A percentile compares a stretch with the other conserved stretches of the same genome.
Evolutionary conservation across 441 rosid genomes (phyloP).

Genomic region (Syzygium syzygioides): DNA sequence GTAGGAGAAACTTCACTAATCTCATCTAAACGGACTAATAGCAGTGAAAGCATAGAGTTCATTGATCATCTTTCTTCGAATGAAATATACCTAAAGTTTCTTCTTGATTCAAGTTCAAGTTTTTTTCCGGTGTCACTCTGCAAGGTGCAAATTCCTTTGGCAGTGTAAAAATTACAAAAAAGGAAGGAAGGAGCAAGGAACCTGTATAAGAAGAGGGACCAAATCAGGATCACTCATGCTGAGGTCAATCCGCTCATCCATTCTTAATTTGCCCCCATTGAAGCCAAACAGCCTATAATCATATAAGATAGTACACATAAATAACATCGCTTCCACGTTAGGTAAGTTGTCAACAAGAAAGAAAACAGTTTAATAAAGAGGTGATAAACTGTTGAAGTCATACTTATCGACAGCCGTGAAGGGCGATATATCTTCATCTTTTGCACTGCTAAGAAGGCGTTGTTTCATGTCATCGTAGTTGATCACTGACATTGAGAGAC

Average conservation of each 20-base stretch:
- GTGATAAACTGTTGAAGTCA: constrained; percentile 13
- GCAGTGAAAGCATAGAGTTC: not conserved
- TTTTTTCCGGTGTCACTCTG: not conserved
- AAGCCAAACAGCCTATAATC: constrained; percentile 71
- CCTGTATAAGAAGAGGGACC: constrained; percentile 93
- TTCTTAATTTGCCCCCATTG: constrained; percentile 82
- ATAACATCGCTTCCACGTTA: not conserved
- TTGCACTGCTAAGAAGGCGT: constrained; percentile 77
- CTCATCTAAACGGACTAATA: not conserved
- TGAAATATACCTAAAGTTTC: not conserved
- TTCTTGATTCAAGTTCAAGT: not conserved
- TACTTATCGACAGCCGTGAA: constrained; percentile 99
- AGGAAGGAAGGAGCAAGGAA: constrained; percentile 16
- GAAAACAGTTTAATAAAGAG: not conserved
- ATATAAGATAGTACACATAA: not conserved
- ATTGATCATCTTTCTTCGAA: not conserved
- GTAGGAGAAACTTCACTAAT: not conserved
- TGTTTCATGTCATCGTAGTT: constrained; percentile 87
- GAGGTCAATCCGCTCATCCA: constrained; percentile 91
- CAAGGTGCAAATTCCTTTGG: constrained; percentile 2
- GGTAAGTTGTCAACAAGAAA: not conserved
- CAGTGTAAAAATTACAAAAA: not conserved
- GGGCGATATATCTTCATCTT: constrained; percentile 98
- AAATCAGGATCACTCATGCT: constrained; percentile 98
- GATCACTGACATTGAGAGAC: constrained; percentile 78